Evolutionary conservation across 1,284 basidiomycete species (phyloP), one percentile per base, ranked within the genome.

Genomic region (Calocybe gambosa): DNA sequence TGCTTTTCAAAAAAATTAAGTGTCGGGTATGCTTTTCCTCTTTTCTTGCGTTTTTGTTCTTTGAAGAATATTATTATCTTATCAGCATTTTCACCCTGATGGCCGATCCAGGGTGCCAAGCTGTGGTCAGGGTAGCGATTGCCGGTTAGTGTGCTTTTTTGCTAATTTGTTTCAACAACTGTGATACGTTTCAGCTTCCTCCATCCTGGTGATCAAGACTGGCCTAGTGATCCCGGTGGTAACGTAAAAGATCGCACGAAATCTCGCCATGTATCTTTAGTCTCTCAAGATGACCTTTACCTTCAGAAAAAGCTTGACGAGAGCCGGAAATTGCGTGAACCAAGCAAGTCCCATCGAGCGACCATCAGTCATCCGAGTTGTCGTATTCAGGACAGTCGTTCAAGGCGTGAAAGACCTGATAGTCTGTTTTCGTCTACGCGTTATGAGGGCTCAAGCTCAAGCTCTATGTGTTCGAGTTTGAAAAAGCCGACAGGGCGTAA

Each of bases 151-250:
- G 44, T 40, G 34, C 34, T 37, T 34, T 45, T 21, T 45, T 23
- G 42, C 47, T 50, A 36, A 23, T 41, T 16, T 20, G 15, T 23
- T 41, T 19, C 19, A 36, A 39, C 42, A 43, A 34, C n/a, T 34
- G 21, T 34, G n/a, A 5, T 31, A 29, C 20, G 37, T 37, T 8
- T 21, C 51, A 79, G 76, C 25, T 79, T 77, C 54, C 67, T 78
- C 34, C 76, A 78, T 50, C 76, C 77, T 23, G 62, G 57, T 36
- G 75, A 78, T 54, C 48, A 61, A 31, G 65, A 69, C 45, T 75
- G 75, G 75, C 53, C 58, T 41, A 47, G 62, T 19, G 63, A 55
- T 54, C 52, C 55, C 16, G 64, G n/a, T n/a, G n/a, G n/a, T n/a
- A n/a, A n/a, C n/a, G n/a, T n/a, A n/a, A 26, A 21, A 45, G 44